Base-by-base conservation (phyloP, 2,329 filamentous ascomycete genomes). In the Colletotrichum neosansevieriae region DNA sequence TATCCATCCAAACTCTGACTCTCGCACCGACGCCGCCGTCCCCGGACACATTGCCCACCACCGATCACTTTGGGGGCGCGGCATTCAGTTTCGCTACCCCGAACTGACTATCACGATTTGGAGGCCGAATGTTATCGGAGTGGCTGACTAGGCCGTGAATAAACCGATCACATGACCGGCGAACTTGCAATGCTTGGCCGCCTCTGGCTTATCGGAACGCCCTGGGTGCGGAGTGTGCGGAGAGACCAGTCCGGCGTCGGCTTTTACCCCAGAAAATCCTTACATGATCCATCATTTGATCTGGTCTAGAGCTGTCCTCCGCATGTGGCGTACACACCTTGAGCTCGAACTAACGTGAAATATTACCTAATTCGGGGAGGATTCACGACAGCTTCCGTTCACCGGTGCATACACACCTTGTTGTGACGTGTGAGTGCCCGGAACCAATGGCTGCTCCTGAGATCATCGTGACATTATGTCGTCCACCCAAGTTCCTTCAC, bases 81-180 rank as follows among this genome's bases (percentile, higher is more conserved):
- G 58, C 15, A 34, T 61, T 19, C 21, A 53, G 21, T 51, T 34
- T 61, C 58, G 15, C 58, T 61, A 53, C 58, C 44, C 58, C 58
- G 58, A 34, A 32, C 44, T 17, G 44, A 36, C 19, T 34, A 61
- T 61, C 58, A 42, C 36, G 58, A 61, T 15, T 44, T 53, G 58
- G 58, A 61, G 58, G 58, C 58, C 53, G 58, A 51, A 53, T 19
- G 47, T 21, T 44, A 53, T 51, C 58, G 36, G 36, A 19, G 47
- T 61, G 47, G 58, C 58, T 61, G 34, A 42, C 32, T 51, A 13
- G 6, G 9, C 58, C 36, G 47, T 21, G 19, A n/a, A 21, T 11
- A 42, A 21, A 7, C 58, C 58, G 58, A 61, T 53, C 58, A 61
- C 58, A 32, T 61, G 58, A 61, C 36, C 58, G 58, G 58, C 34